Percentiles rank a stretch among this genome's conserved stretches.
Conservation (phyloP, 2,329 filamentous ascomycete genomes). For the Colletotrichum sp. region DNA sequence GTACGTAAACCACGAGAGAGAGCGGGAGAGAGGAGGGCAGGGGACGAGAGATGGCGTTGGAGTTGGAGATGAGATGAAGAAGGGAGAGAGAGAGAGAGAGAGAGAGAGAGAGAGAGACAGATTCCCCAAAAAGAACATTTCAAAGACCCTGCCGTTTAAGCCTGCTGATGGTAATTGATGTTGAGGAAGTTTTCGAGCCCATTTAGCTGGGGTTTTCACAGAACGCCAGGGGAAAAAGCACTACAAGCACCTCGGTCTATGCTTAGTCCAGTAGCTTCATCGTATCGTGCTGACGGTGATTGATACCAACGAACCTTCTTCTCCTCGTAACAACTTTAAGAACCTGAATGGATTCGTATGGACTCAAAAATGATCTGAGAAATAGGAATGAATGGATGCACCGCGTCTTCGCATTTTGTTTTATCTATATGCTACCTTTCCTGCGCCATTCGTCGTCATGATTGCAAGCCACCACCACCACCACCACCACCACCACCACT, state of each 20-base stretch:
- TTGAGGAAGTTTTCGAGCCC: no score
- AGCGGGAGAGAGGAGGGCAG: background rate
- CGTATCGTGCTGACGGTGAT: background rate
- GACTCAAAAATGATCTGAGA: background rate
- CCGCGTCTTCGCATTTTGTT: background rate
- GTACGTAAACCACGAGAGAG: slow-evolving; percentile 17
- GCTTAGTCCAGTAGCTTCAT: no score
- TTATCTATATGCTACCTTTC: background rate
- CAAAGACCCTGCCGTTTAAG: background rate
- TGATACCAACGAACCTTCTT: background rate
- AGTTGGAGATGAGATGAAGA: background rate
- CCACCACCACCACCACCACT: background rate
- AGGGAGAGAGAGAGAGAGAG: background rate
- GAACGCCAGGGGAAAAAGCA: no score
- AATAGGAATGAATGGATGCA: background rate
- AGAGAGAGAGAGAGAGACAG: background rate
- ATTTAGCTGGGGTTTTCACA: no score
- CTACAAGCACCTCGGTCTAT: no score
- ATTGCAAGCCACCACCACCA: background rate
- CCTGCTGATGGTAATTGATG: background rate
- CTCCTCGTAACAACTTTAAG: background rate
- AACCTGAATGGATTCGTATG: background rate
- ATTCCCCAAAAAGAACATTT: background rate
- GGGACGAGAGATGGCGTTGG: background rate
- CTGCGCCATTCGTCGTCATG: background rate